Evolutionary conservation across 2,329 filamentous ascomycete species (phyloP).

Genomic region (Plenodomus biglobosus): DNA sequence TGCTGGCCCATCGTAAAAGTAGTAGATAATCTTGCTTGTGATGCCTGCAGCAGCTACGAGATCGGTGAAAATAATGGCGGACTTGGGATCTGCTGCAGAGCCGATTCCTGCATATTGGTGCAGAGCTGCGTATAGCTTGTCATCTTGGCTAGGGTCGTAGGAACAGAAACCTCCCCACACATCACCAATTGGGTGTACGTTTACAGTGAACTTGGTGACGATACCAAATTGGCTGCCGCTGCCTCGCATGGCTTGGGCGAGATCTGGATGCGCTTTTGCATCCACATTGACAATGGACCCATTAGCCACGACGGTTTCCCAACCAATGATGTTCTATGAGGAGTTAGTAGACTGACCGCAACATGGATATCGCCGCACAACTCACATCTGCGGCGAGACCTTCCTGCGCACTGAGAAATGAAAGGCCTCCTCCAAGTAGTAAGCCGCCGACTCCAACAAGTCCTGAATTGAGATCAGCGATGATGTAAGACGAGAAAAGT

Average conservation of each 20-base stretch:
- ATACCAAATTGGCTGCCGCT: constrained; percentile 32
- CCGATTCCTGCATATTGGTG: constrained; percentile 36
- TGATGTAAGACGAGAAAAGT: not conserved
- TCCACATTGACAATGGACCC: constrained; percentile 31
- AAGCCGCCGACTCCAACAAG: constrained; percentile 27
- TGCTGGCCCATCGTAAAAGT: constrained; percentile 27
- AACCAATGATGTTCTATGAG: constrained; percentile 33
- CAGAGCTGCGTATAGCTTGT: constrained; percentile 37
- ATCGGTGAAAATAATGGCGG: constrained; percentile 26
- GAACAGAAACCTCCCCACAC: constrained; percentile 46
- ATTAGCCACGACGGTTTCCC: constrained; percentile 37
- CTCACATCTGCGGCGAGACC: constrained; percentile 31
- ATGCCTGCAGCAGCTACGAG: constrained; percentile 8
- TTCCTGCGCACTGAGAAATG: constrained; percentile 27
- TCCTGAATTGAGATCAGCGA: constrained; percentile 6
- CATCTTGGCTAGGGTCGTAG: constrained; percentile 32
- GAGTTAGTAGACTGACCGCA: not conserved
- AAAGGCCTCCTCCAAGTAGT: constrained; percentile 24
- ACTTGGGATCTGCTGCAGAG: constrained; percentile 24
- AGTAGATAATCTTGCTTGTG: constrained; percentile 16
- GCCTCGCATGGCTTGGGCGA: constrained; percentile 39
- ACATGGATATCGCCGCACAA: not conserved
- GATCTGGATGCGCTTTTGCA: constrained; percentile 28
- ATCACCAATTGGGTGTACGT: constrained; percentile 28
- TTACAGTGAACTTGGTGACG: constrained; percentile 28